Evolutionary conservation across 495 filamentous ascomycete species (phyloP), one percentile per base, ranked within the genome.

Genomic region (Geopyxis carbonaria): DNA sequence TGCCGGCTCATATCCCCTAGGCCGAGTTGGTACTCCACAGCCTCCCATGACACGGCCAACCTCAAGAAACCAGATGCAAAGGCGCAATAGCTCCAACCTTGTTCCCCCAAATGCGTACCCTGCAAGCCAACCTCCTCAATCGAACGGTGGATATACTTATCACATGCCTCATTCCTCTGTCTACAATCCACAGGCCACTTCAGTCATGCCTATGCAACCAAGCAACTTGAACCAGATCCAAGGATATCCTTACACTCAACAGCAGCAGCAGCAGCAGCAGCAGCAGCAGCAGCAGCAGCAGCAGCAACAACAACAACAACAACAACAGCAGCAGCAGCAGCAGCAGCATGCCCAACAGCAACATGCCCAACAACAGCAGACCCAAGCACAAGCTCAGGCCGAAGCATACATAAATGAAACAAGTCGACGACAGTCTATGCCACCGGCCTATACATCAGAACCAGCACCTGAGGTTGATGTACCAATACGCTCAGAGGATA

Each of bases 111-210:
- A 75, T 61, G 49, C 61, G 50, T 58, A 70, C 42, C 52, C 68
- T 45, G 30, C 69, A 31, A 50, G 76, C 21, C 76, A 75, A 29
- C 70, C 74, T 3, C 64, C 65, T 40, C 37, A 28, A 38, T 3
- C 34, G 40, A 87, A 86, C 61, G 78, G 76, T n/a, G n/a, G n/a
- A n/a, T n/a, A n/a, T 32, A 89, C 73, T 59, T 69, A 76, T 13
- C 92, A 86, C 55, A 82, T 91, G 69, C 69, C 80, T 6, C 81
- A 89, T 46, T 76, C 80, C 2, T 72, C 81, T 19, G 77, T 93
- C 47, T 92, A 87, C 57, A 82, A 82, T 53, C 73, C 75, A 5
- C 82, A 83, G 47, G 67, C 70, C 35, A 58, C 59, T 20, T 57
- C 62, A 30, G 46, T 60, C 34, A 63, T 62, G 46, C 57, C 59